These are phyloP conservation scores for Solanum neorickii DNA, from an alignment of 257 asterid genomes.

Conservation along the genomic window DNA sequence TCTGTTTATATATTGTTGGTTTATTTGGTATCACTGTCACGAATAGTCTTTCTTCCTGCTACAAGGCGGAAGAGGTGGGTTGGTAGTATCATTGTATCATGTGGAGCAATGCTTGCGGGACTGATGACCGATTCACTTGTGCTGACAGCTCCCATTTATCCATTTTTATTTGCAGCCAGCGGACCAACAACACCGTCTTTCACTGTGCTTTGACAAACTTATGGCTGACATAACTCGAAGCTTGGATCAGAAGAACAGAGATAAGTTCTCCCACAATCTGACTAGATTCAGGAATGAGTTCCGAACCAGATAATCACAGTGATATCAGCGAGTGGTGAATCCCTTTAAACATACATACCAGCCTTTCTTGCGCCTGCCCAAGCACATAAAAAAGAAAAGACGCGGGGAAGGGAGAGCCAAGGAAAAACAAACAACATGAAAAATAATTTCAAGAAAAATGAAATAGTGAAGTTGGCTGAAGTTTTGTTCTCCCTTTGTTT, in stretches of 20 bases:
- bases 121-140: neutral
- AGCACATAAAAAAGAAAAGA: neutral
- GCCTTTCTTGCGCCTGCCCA: neutral
- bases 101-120: neutral
- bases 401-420: neutral
- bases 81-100: neutral
- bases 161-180: constrained; percentile 44
- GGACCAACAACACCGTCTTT: constrained; percentile 83
- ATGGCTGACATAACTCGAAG: constrained; percentile 72
- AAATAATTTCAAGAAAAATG: neutral
- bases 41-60: neutral
- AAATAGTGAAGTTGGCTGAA: neutral
- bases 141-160: neutral
- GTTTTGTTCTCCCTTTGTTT: neutral
- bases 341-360: neutral
- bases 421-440: neutral
- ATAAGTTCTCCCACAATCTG: constrained; percentile 87
- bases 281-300: constrained; percentile 72
- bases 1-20: neutral
- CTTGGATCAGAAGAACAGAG: constrained; percentile 91
- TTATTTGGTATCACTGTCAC: neutral
- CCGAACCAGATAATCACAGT: constrained; percentile 47
- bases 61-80: neutral
- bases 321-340: neutral
- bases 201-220: constrained; percentile 71